Percentiles rank a stretch among this genome's conserved stretches.
Evolutionary conservation across 768 basidiomycete species (phyloP).

Genomic region (Epithele typhae): DNA sequence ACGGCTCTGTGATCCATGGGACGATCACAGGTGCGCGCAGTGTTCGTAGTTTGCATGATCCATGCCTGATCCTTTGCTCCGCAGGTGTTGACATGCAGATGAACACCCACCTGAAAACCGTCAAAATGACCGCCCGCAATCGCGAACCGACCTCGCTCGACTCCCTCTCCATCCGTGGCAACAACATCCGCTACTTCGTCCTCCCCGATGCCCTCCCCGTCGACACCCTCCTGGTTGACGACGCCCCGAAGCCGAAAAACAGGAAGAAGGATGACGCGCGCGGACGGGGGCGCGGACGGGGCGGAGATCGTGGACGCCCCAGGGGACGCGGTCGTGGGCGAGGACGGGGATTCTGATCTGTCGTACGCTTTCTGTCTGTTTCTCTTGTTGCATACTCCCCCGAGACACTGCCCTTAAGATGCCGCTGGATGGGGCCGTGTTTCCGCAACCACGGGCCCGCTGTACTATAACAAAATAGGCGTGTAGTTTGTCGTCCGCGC

Average conservation of each 20-base stretch:
- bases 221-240: constrained; percentile 95
- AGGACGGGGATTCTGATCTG: constrained; percentile 21
- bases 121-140: constrained; percentile 93
- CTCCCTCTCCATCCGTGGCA: constrained; percentile 90
- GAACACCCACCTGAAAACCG: constrained; percentile 98
- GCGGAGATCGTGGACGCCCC: constrained; percentile 46
- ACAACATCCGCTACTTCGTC: constrained; percentile 94
- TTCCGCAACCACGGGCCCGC: too few relatives aligned
- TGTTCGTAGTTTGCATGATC: too few relatives aligned
- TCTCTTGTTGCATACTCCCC: too few relatives aligned
- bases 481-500: too few relatives aligned
- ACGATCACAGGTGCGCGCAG: constrained; percentile 89
- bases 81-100: constrained; percentile 97
- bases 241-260: constrained; percentile 93
- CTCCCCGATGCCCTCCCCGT: constrained; percentile 97
- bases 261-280: constrained; percentile 83
- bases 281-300: constrained; percentile 58
- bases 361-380: too few relatives aligned
- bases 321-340: constrained; percentile 44
- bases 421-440: too few relatives aligned
- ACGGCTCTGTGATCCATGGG: constrained; percentile 91
- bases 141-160: constrained; percentile 86
- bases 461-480: too few relatives aligned
- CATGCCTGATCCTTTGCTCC: background rate
- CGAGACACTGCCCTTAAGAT: too few relatives aligned